Evolutionary conservation across 2,329 filamentous ascomycete species (phyloP).

Genomic region (Aspergillus alliaceus): DNA sequence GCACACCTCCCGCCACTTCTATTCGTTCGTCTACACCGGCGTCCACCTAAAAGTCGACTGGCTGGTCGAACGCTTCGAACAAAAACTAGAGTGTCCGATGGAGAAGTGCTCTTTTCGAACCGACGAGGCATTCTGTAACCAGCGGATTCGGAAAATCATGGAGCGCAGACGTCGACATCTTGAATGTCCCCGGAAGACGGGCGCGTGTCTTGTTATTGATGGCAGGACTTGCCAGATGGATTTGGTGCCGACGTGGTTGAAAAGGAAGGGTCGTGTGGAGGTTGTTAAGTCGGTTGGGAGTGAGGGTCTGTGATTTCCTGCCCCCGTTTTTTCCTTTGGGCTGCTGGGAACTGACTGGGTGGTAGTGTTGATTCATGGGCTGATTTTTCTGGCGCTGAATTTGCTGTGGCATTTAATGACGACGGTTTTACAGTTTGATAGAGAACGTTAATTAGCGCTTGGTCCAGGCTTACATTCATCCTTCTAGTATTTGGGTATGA

Average conservation of each 20-base stretch:
- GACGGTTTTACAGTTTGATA: no score
- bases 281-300: constrained; percentile 16
- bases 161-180: constrained; percentile 40
- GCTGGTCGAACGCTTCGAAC: constrained; percentile 63
- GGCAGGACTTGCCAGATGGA: constrained; percentile 35
- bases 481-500: no score
- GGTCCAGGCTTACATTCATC: no score
- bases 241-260: constrained; percentile 31
- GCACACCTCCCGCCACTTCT: constrained; percentile 65
- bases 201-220: constrained; percentile 40
- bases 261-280: constrained; percentile 17
- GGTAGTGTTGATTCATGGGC: constrained; percentile 15
- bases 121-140: constrained; percentile 43
- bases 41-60: constrained; percentile 67
- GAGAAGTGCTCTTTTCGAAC: constrained; percentile 44
- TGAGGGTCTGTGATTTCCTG: constrained; percentile 30
- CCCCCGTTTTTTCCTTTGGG: neutral
- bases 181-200: constrained; percentile 33
- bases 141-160: constrained; percentile 44
- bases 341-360: neutral
- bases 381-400: constrained; percentile 14
- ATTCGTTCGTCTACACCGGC: constrained; percentile 64
- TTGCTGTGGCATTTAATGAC: no score
- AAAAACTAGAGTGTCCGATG: constrained; percentile 67
- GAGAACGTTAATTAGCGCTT: no score